Evolutionary conservation across 148 eudicot species (phyloP), one percentile per base, ranked within the genome.

Genomic region (Heliamphora exappendiculata): DNA sequence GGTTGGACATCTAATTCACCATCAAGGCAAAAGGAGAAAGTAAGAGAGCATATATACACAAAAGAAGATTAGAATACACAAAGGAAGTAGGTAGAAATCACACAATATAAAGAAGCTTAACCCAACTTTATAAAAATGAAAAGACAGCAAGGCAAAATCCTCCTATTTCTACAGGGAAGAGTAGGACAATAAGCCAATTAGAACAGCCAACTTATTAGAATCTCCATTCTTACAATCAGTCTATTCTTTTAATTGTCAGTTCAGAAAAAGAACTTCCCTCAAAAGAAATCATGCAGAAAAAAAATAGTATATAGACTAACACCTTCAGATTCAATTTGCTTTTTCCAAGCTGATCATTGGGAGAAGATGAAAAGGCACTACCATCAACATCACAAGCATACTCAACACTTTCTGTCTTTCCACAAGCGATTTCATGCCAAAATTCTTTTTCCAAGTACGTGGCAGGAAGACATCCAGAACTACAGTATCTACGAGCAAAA

Each of bases 321-420:
- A 94, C 98, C 98, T 95, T 92, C 71, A 95, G 82, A 81, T 95
- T 95, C 97, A 94, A 95, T 81, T 90, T 92, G 91, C 98, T 92
- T 82, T 85, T 89, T 80, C 97, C 98, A 72, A 95, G 97, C 72
- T 81, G 94, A 84, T 95, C 98, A 72, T 34, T 75, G 55, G 93
- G 85, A 78, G 96, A 91, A 75, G 98, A 92, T 72, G 98, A 95
- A 84, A 92, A 95, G 58, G 97, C 98, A 91, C 97, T 95, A 73
- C 98, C 98, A 86, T 95, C 98, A 76, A 95, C 97, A 87, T 95
- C 98, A 78, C 97, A 95, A 76, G 97, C 98, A 89, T 95, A 95
- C 86, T 95, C 98, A 81, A 95, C 98, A 79, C 86, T 86, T 76
- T 95, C 97, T 75, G 93, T 86, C 88, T 88, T 91, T 81, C 97